Percentiles rank a stretch among this genome's conserved stretches.
Evolutionary conservation across 148 eudicot species (phyloP).

Genomic region (Silene uniflora): DNA sequence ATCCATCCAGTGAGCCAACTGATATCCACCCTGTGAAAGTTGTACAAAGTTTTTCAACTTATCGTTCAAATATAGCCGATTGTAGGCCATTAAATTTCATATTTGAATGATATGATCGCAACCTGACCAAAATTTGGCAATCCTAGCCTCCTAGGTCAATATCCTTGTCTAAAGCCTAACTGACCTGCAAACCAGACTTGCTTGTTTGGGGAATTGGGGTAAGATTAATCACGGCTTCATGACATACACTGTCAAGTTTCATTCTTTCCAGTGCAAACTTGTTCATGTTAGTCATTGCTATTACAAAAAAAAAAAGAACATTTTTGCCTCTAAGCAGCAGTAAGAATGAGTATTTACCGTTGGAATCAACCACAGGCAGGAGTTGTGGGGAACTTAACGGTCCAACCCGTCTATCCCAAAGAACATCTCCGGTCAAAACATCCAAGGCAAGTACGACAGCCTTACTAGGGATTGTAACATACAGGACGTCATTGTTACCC

Average conservation of each 20-base stretch:
- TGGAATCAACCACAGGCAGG: constrained; percentile 68
- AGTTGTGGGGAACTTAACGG: constrained; percentile 55
- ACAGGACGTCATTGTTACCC: constrained; percentile 77
- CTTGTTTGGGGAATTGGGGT: no score
- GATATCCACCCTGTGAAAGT: constrained; percentile 79
- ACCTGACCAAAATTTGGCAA: no score
- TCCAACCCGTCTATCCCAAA: constrained; percentile 76
- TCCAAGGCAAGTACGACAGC: constrained; percentile 58
- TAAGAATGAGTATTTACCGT: constrained; percentile 44
- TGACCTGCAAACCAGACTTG: no score
- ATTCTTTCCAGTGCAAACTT: background rate
- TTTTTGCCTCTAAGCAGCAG: background rate
- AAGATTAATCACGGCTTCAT: no score
- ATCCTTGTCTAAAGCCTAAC: no score
- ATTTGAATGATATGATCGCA: no score
- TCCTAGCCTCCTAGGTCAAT: no score
- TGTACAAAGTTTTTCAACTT: background rate
- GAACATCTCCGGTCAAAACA: constrained; percentile 55
- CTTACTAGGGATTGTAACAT: constrained; percentile 53
- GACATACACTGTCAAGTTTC: background rate
- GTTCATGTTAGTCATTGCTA: background rate
- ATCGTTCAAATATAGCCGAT: background rate
- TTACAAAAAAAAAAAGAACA: background rate
- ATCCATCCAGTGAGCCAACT: constrained; percentile 82
- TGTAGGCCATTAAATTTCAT: no score